These are phyloP conservation scores for Ilex asprella DNA, from an alignment of 257 asterid species.

Conservation along the genomic window DNA sequence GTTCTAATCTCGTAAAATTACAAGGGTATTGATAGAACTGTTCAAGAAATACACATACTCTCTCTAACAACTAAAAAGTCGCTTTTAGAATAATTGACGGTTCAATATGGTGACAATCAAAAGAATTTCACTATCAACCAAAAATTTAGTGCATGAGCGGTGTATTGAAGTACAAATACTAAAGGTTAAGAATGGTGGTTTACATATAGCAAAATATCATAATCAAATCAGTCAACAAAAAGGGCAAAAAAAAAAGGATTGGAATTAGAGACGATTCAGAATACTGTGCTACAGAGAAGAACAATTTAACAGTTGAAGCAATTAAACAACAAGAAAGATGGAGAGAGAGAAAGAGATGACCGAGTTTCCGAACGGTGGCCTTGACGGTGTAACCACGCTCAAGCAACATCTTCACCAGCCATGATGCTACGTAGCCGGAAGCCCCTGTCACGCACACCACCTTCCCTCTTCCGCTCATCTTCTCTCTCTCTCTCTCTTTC, in stretches of 20 bases:
- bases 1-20: no score
- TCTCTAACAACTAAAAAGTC: background rate
- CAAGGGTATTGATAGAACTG: no score
- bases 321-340: background rate
- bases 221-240: no score
- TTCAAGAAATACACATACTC: background rate
- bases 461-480: conserved; percentile 3
- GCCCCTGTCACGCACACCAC: conserved; percentile 69
- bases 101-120: background rate
- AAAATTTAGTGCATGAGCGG: no score
- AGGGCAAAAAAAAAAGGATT: no score
- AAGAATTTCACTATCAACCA: no score
- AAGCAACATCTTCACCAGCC: conserved; percentile 59
- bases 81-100: background rate
- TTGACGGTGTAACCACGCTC: conserved; percentile 50
- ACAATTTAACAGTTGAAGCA: no score
- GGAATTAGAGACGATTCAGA: no score
- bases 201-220: no score
- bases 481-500: conserved; percentile 1
- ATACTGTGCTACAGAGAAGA: no score
- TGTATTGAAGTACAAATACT: no score
- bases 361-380: conserved; percentile 47
- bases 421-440: conserved; percentile 55
- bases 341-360: conserved; percentile 14
- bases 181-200: no score